Evolutionary conservation across 176 grass and related monocot genomes (phyloP).

Genomic region (Stipa capillata): DNA sequence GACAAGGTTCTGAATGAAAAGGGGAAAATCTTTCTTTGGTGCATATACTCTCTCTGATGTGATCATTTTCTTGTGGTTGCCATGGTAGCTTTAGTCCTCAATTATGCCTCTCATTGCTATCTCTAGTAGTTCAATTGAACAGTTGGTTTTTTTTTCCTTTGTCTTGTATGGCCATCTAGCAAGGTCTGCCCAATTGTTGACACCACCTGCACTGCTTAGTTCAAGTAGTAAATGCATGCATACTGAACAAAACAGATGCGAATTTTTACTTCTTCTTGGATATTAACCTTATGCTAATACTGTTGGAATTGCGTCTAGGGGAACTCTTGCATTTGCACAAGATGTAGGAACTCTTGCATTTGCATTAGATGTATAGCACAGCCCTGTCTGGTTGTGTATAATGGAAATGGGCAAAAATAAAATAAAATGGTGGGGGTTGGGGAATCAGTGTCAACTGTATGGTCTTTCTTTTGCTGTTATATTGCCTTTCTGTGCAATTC

Average conservation of each 20-base stretch:
- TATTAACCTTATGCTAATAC: too few relatives aligned
- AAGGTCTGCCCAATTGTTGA: background rate
- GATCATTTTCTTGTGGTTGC: background rate
- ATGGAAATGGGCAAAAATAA: too few relatives aligned
- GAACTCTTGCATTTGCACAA: too few relatives aligned
- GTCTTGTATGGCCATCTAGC: background rate
- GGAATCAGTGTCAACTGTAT: background rate
- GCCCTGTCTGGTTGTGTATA: background rate
- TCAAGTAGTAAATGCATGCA: too few relatives aligned
- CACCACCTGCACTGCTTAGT: too few relatives aligned
- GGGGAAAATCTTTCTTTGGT: slow-evolving; percentile 1
- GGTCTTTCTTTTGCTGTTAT: background rate
- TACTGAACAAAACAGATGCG: background rate
- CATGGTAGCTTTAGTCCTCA: background rate
- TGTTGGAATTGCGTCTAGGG: too few relatives aligned
- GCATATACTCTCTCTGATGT: slow-evolving; percentile 32
- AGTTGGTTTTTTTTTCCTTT: background rate
- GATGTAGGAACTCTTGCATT: too few relatives aligned
- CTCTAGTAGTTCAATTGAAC: background rate
- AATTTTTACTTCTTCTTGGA: background rate
- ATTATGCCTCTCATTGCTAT: slow-evolving; percentile 5
- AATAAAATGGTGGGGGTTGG: too few relatives aligned
- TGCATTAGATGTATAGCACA: background rate
- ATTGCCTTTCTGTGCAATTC: background rate
- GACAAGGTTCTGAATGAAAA: slow-evolving; percentile 43